Evolutionary conservation across 2,329 filamentous ascomycete species (phyloP), one percentile per base, ranked within the genome.

Genomic region (Clonostachys rhizophaga): DNA sequence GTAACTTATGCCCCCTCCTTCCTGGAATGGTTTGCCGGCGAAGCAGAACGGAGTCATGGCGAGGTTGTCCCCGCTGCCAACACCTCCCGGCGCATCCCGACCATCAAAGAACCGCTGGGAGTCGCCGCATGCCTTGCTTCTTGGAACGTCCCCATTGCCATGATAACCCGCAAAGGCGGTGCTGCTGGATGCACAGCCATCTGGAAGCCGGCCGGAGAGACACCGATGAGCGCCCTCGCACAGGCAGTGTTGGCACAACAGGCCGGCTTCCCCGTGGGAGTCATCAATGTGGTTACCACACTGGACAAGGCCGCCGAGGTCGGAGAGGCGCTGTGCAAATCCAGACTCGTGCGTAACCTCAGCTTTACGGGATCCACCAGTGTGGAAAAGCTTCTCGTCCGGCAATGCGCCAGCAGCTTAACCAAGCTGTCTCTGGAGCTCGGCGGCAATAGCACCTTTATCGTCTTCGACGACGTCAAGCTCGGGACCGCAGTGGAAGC

Each of bases 401-500:
- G 85, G 66, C 85, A 89, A 61, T 81, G 82, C 2, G 73, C 84
- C 4, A 74, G 77, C 14, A 89, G 83, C 0, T 64, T 90, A 33
- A 90, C 90, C 74, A 69, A 67, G 36, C 49, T 68, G 1, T 86
- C 81, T 3, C 87, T 88, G 55, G 86, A 90, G 59, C 79, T 58
- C 1, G 54, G 86, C 42, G 86, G 86, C 12, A 90, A 90, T 58
- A 82, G 86, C 0, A 86, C 52, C 8, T 88, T 45, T 24, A 45
- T 45, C 44, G 83, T 87, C 40, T 89, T 89, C 57, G 84, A 89
- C 55, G 86, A 89, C 57, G 80, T 85, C 14, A 83, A 89, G 58
- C 68, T 89, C n/a, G 84, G 88, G 41, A 65, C 68, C 13, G 86
- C 86, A 3, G 83, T 89, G 80, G 78, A 6, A 24, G 56, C 74